Percentiles rank a stretch among this genome's conserved stretches.
phyloP scores from a whole-genome alignment of 805 yeast species.

The Saccharomycopsis babjevae region DNA sequence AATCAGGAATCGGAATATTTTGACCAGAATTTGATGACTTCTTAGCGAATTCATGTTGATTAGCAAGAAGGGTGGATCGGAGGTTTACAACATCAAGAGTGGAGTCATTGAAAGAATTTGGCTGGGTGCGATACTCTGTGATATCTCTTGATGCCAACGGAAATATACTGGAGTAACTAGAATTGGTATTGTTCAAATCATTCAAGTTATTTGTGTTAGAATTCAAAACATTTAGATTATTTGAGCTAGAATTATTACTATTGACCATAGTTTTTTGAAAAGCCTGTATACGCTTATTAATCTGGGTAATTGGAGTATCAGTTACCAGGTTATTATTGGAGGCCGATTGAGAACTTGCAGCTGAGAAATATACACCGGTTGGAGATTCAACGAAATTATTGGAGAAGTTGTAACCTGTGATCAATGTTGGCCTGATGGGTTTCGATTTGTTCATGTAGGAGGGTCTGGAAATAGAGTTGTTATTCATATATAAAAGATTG shows the following conservation, averaged over 20 bases:
- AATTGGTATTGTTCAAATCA: no score
- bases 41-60: not conserved
- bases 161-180: not conserved
- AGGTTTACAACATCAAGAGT: constrained; percentile 1
- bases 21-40: not conserved
- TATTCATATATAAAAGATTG: no score
- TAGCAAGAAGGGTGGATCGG: not conserved
- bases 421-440: constrained; percentile 10
- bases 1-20: not conserved
- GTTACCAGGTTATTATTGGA: not conserved
- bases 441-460: not conserved
- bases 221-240: not conserved
- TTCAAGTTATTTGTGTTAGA: not conserved
- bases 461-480: not conserved
- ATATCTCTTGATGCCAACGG: not conserved
- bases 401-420: constrained; percentile 17
- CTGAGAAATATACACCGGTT: not conserved
- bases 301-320: constrained; percentile 10
- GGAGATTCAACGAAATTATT: constrained; percentile 17
- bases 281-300: constrained; percentile 6
- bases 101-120: constrained; percentile 16
- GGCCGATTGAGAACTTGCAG: not conserved
- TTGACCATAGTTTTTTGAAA: not conserved
- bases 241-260: not conserved
- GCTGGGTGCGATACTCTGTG: constrained; percentile 15